phyloP scores from a whole-genome alignment of 441 rosid species.

The Gossypium schwendimanii region DNA sequence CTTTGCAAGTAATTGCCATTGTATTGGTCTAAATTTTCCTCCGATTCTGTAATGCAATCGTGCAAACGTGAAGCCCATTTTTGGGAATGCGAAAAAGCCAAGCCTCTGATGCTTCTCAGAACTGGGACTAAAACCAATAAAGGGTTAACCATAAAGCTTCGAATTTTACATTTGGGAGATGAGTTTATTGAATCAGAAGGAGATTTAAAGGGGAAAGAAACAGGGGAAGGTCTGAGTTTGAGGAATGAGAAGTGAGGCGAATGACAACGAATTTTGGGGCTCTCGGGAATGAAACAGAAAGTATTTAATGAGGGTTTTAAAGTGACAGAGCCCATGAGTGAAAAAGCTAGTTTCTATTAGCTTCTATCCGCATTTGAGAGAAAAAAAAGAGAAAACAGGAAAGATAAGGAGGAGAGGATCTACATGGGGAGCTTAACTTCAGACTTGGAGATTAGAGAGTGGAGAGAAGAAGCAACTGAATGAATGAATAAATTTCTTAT shows the following conservation, averaged over 20 bases:
- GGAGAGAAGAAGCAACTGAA: not conserved
- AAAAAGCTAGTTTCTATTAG: conserved; percentile 5
- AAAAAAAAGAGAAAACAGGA: not conserved
- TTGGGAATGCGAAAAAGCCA: conserved; percentile 34
- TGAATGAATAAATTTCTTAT: not conserved
- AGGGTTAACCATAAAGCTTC: conserved; percentile 20
- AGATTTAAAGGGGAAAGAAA: conserved; percentile 27
- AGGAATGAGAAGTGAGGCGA: conserved; percentile 24
- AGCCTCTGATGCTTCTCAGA: conserved; percentile 30
- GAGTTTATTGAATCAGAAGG: conserved; percentile 26
- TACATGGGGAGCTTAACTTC: not conserved
- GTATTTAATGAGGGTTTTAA: conserved; percentile 28
- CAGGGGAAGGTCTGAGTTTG: conserved; percentile 22
- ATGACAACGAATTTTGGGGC: not conserved
- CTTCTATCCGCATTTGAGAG: conserved; percentile 32
- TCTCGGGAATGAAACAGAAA: conserved; percentile 25
- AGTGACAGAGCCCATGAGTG: conserved; percentile 37
- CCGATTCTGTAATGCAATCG: conserved; percentile 38
- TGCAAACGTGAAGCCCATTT: conserved; percentile 43
- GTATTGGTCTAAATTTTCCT: conserved; percentile 20
- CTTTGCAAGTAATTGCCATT: conserved; percentile 31
- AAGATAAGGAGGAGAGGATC: conserved; percentile 19
- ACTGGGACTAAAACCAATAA: conserved; percentile 30
- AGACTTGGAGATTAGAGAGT: not conserved
- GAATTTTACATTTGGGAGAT: conserved; percentile 3